Evolutionary conservation across 768 basidiomycete genomes (phyloP).

Genomic region (Russula sp.): DNA sequence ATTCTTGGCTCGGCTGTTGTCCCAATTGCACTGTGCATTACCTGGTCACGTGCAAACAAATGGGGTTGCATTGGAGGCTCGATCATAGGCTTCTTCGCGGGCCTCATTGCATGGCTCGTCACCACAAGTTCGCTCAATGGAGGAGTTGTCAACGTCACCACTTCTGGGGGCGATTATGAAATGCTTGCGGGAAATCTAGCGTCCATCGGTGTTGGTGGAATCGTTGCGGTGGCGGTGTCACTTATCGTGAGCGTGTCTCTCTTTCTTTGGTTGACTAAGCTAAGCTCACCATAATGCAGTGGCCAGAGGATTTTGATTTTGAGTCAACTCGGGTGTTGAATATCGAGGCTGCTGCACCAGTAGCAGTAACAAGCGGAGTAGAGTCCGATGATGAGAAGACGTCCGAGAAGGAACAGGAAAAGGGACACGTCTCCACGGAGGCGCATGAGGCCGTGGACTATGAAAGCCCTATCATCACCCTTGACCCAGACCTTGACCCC

Average conservation of each 20-base stretch:
- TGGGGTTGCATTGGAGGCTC: conserved; percentile 78
- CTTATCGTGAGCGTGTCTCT: conserved; percentile 49
- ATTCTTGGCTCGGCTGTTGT: conserved; percentile 82
- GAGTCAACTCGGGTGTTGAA: conserved; percentile 78
- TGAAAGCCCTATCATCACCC: conserved; percentile 38
- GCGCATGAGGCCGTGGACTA: conserved; percentile 30
- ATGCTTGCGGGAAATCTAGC: conserved; percentile 93
- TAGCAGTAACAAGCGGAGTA: conserved; percentile 28
- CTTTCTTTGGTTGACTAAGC: neutral
- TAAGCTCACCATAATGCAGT: conserved; percentile 40
- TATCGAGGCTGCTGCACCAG: conserved; percentile 31
- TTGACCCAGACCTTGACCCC: conserved; percentile 61
- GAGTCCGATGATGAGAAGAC: conserved; percentile 33
- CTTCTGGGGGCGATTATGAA: conserved; percentile 44
- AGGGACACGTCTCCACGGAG: conserved; percentile 36
- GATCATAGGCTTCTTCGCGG: conserved; percentile 63
- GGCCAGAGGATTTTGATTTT: conserved; percentile 84
- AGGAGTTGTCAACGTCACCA: conserved; percentile 65
- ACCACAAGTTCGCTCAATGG: conserved; percentile 69
- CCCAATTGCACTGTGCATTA: conserved; percentile 81
- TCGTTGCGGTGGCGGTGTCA: conserved; percentile 65
- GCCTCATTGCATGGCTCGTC: conserved; percentile 81
- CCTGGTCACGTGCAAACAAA: conserved; percentile 84
- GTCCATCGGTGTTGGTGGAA: conserved; percentile 75
- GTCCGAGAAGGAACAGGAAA: conserved; percentile 39